Percentiles rank a stretch among this genome's conserved stretches.
Conservation (phyloP, 164 flowering plant genomes). For the Tinospora cordifolia region DNA sequence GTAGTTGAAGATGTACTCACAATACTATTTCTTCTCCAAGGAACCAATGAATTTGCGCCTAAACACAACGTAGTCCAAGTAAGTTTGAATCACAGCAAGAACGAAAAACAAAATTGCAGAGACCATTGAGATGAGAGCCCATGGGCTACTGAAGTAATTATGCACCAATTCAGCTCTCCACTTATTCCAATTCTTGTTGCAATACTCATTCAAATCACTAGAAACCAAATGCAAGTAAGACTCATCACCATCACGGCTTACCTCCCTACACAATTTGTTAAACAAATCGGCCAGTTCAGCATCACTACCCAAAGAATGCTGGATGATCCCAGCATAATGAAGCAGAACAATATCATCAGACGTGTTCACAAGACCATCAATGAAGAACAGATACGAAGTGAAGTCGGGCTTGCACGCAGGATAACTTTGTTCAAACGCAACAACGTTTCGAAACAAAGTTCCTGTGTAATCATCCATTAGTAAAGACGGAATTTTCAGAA, state of each 20-base stretch:
- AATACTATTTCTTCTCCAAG: not conserved
- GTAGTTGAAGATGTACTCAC: too few relatives aligned
- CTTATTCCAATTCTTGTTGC: not conserved
- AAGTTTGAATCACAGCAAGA: slow-evolving; percentile 5
- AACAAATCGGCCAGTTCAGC: slow-evolving; percentile 9
- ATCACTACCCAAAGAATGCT: slow-evolving; percentile 10
- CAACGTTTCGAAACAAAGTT: slow-evolving; percentile 5
- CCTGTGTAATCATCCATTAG: not conserved
- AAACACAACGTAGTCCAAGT: not conserved
- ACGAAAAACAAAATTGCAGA: not conserved
- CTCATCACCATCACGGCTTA: not conserved
- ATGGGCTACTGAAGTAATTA: slow-evolving; percentile 7
- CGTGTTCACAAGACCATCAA: slow-evolving; percentile 7
- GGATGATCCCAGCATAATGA: slow-evolving; percentile 5
- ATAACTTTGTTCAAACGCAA: slow-evolving; percentile 4
- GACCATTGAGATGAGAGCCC: slow-evolving; percentile 3
- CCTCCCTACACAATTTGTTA: slow-evolving; percentile 12
- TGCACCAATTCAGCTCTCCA: slow-evolving; percentile 2
- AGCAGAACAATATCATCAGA: slow-evolving; percentile 8
- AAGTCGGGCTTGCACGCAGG: not conserved
- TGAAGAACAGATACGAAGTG: slow-evolving; percentile 4
- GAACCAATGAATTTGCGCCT: not conserved
- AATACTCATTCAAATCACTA: not conserved
- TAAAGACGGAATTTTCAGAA: slow-evolving; percentile 3
- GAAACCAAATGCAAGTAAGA: not conserved